Conservation (phyloP, 768 basidiomycete genomes). For the Tephrocybe rancida region DNA sequence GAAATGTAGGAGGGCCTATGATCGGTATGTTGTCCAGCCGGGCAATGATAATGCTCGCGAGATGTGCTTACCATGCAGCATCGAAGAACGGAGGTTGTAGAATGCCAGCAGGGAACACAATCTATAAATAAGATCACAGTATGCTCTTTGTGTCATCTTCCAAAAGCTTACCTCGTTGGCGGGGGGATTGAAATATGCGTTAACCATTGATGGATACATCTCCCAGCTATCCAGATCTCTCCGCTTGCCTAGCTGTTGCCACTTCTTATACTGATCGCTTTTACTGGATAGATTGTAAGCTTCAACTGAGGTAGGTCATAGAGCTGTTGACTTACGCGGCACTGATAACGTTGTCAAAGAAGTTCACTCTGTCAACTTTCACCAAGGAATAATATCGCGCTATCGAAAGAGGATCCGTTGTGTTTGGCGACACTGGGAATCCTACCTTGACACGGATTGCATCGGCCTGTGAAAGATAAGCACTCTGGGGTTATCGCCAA, state of each 20-base stretch:
- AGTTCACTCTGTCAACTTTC: slow-evolving; percentile 64
- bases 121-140: slow-evolving; percentile 40
- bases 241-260: slow-evolving; percentile 70
- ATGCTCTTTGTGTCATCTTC: not conserved
- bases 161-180: slow-evolving; percentile 70
- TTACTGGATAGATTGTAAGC: slow-evolving; percentile 34
- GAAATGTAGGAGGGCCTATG: slow-evolving; percentile 84
- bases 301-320: not conserved
- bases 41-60: not conserved
- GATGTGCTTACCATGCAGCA: slow-evolving; percentile 59
- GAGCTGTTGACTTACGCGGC: slow-evolving; percentile 42
- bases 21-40: not conserved
- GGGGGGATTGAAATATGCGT: slow-evolving; percentile 88
- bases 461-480: slow-evolving; percentile 54
- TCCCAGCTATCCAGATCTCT: slow-evolving; percentile 81
- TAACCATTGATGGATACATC: slow-evolving; percentile 85
- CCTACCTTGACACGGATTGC: slow-evolving; percentile 91
- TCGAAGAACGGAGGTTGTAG: slow-evolving; percentile 92
- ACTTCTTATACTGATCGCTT: slow-evolving; percentile 65
- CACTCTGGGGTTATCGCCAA: not conserved
- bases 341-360: slow-evolving; percentile 83
- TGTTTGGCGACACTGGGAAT: slow-evolving; percentile 88
- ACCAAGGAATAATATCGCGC: slow-evolving; percentile 74
- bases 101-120: slow-evolving; percentile 97
- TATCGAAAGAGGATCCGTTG: slow-evolving; percentile 67